These are phyloP conservation scores for Capronia americana DNA, from an alignment of 2,329 filamentous ascomycete species.

Conservation along the genomic window DNA sequence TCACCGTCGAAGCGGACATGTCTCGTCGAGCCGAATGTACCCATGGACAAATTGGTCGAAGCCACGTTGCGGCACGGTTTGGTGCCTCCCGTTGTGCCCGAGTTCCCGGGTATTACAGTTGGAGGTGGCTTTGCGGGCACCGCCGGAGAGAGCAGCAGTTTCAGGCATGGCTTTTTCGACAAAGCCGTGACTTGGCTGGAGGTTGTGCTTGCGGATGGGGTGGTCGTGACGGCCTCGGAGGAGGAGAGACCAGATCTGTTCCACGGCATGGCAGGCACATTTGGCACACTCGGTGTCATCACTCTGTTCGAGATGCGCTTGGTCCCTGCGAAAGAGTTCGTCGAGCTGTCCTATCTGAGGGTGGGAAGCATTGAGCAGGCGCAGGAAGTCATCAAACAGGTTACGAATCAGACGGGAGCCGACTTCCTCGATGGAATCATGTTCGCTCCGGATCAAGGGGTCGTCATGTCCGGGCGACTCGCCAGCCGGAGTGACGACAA, in stretches of 20 bases:
- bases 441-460: constrained; percentile 55
- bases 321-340: constrained; percentile 54
- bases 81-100: constrained; percentile 71
- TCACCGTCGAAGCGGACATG: constrained; percentile 62
- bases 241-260: constrained; percentile 66
- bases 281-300: constrained; percentile 71
- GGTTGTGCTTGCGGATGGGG: constrained; percentile 68
- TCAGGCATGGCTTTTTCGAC: constrained; percentile 72
- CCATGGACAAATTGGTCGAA: constrained; percentile 69
- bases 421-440: constrained; percentile 61
- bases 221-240: constrained; percentile 62
- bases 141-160: constrained; percentile 72
- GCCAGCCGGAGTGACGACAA: constrained; percentile 51
- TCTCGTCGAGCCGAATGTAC: constrained; percentile 73
- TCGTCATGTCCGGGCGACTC: constrained; percentile 67
- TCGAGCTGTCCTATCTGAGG: constrained; percentile 57
- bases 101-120: constrained; percentile 74
- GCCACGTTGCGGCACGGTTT: constrained; percentile 63
- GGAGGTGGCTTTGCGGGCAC: constrained; percentile 73
- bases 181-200: constrained; percentile 67
- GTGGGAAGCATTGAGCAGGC: constrained; percentile 49
- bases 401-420: constrained; percentile 47
- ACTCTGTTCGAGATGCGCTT: constrained; percentile 62
- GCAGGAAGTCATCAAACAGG: constrained; percentile 47
- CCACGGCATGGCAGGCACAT: constrained; percentile 67